A percentile compares a stretch with the other conserved stretches of the same genome.
phyloP scores from a whole-genome alignment of 768 basidiomycete species.

The Boletus bicolor region DNA sequence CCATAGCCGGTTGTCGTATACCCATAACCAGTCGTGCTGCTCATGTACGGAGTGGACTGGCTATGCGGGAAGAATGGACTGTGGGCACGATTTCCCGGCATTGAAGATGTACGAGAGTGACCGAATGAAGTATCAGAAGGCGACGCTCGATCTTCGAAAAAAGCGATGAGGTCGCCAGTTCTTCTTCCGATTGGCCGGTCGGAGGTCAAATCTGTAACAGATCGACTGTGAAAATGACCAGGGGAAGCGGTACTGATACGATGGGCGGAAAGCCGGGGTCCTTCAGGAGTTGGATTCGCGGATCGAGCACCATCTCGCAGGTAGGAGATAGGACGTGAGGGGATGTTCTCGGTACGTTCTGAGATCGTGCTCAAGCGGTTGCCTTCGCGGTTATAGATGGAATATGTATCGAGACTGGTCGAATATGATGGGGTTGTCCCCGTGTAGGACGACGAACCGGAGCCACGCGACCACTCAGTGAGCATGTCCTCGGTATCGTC shows the following conservation, averaged over 20 bases:
- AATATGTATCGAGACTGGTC: constrained; percentile 38
- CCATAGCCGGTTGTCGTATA: constrained; percentile 34
- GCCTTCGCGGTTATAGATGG: constrained; percentile 41
- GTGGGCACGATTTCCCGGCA: constrained; percentile 37
- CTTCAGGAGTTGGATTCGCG: constrained; percentile 43
- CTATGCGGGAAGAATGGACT: constrained; percentile 31
- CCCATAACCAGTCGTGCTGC: constrained; percentile 35
- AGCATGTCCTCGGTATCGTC: constrained; percentile 63
- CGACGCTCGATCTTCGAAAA: constrained; percentile 58
- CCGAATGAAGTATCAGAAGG: constrained; percentile 35
- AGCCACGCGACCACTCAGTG: constrained; percentile 59
- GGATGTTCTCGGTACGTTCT: constrained; percentile 68
- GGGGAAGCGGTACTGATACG: constrained; percentile 38
- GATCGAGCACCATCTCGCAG: constrained; percentile 35
- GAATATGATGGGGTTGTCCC: constrained; percentile 33
- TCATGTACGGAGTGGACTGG: constrained; percentile 41
- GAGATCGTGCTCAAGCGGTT: constrained; percentile 69
- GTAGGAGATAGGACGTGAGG: constrained; percentile 53
- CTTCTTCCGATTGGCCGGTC: constrained; percentile 49
- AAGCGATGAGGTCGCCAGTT: constrained; percentile 68
- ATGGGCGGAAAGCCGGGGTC: constrained; percentile 45
- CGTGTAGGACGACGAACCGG: constrained; percentile 31
- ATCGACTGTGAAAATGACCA: constrained; percentile 45
- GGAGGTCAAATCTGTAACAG: constrained; percentile 54
- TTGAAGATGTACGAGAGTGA: constrained; percentile 56